Evolutionary conservation across 2,329 filamentous ascomycete species (phyloP).

Genomic region (Didymella pomorum): DNA sequence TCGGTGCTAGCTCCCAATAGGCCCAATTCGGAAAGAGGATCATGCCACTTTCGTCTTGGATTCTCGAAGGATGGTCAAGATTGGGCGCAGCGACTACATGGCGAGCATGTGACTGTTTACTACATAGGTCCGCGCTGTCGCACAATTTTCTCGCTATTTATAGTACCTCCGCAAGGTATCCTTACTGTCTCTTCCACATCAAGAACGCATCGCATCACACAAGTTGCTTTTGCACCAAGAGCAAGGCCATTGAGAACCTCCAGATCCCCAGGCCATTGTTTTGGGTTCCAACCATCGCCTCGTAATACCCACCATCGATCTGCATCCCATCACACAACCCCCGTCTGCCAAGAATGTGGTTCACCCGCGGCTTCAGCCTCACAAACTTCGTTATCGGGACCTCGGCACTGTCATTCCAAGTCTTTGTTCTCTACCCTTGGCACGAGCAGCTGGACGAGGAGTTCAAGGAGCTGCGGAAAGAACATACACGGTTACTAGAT

Average conservation of each 20-base stretch:
- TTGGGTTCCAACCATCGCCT: no score
- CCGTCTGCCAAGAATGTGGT: constrained; percentile 45
- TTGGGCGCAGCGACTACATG: no score
- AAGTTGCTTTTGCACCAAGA: no score
- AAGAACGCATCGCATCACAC: no score
- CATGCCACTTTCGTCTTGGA: constrained; percentile 30
- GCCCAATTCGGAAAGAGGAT: constrained; percentile 27
- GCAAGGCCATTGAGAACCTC: no score
- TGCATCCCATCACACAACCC: no score
- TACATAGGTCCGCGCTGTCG: neutral
- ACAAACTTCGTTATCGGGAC: constrained; percentile 72
- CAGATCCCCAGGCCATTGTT: no score
- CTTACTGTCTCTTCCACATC: no score
- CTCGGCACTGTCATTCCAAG: constrained; percentile 71
- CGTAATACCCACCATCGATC: no score
- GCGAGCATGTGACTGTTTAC: neutral
- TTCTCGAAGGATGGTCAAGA: no score
- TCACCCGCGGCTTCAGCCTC: constrained; percentile 63
- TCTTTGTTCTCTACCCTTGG: constrained; percentile 75
- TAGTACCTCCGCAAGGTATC: no score
- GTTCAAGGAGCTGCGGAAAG: constrained; percentile 66
- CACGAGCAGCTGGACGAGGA: constrained; percentile 70
- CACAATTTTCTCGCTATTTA: neutral
- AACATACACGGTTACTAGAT: constrained; percentile 56
- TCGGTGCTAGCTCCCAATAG: constrained; percentile 27